Conservation (phyloP, 176 grass and related monocot species). For the Cenchrus americanus region DNA sequence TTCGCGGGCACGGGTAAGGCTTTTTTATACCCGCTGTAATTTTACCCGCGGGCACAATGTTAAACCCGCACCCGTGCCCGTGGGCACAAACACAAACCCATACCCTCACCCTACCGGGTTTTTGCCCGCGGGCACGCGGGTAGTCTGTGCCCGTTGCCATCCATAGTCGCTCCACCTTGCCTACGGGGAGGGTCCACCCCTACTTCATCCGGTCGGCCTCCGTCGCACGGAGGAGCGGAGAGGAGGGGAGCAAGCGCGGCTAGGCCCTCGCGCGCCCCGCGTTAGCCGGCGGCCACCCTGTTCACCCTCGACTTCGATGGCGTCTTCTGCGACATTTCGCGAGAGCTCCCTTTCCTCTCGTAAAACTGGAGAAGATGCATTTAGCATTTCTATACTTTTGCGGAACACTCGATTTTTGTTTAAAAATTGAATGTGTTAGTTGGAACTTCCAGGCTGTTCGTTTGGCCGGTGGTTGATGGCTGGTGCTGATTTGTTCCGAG, state of each 20-base stretch:
- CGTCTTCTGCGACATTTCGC: slow-evolving; percentile 90
- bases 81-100: too few relatives aligned
- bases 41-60: too few relatives aligned
- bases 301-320: slow-evolving; percentile 95
- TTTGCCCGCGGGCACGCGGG: too few relatives aligned
- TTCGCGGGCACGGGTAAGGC: too few relatives aligned
- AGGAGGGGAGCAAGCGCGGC: background rate
- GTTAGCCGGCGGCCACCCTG: slow-evolving; percentile 69
- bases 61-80: too few relatives aligned
- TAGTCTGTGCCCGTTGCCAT: too few relatives aligned
- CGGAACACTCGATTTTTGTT: too few relatives aligned
- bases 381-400: background rate
- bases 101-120: too few relatives aligned
- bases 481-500: too few relatives aligned
- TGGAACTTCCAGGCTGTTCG: too few relatives aligned
- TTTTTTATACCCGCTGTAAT: too few relatives aligned
- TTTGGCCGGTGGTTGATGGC: too few relatives aligned
- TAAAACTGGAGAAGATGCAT: slow-evolving; percentile 83
- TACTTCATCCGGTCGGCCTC: background rate
- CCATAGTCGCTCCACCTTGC: background rate
- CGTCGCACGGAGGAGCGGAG: background rate
- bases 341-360: slow-evolving; percentile 90
- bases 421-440: background rate
- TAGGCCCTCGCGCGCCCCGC: background rate
- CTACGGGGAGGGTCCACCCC: background rate